Percentiles rank a stretch among this genome's conserved stretches.
Conservation (phyloP, 2,329 filamentous ascomycete genomes). For the Magnaporthales sp. region DNA sequence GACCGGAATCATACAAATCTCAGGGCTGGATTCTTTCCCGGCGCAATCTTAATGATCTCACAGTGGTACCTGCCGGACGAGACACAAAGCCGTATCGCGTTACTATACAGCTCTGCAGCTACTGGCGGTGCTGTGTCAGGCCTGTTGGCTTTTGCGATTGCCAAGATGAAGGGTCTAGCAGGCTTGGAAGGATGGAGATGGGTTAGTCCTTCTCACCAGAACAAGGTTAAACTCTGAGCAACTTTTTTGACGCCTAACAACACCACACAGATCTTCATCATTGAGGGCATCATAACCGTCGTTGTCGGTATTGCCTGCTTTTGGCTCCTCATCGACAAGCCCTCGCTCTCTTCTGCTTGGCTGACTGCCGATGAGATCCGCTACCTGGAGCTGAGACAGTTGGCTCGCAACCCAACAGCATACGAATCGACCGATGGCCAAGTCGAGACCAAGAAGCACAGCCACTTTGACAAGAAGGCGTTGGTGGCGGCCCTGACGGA, state of each 20-base stretch:
- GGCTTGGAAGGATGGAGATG: slow-evolving; percentile 13
- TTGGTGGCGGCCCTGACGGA: slow-evolving; percentile 31
- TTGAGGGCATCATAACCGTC: slow-evolving; percentile 38
- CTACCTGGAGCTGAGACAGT: slow-evolving; percentile 27
- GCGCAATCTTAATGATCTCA: slow-evolving; percentile 18
- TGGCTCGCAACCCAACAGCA: slow-evolving; percentile 16
- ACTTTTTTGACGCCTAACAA: slow-evolving; percentile 20
- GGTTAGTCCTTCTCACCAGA: slow-evolving; percentile 38
- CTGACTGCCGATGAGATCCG: slow-evolving; percentile 29
- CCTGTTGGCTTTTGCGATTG: slow-evolving; percentile 7
- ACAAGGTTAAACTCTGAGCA: slow-evolving; percentile 30
- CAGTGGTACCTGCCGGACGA: slow-evolving; percentile 22
- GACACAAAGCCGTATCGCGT: slow-evolving; percentile 10
- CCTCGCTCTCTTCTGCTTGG: slow-evolving; percentile 24
- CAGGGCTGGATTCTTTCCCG: slow-evolving; percentile 21
- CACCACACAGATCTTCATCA: slow-evolving; percentile 48
- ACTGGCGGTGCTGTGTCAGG: slow-evolving; percentile 8
- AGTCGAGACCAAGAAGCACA: slow-evolving; percentile 2
- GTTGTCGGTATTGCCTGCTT: slow-evolving; percentile 28
- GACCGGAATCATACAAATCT: slow-evolving; percentile 22
- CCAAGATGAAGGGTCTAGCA: slow-evolving; percentile 4
- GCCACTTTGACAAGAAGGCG: slow-evolving; percentile 21
- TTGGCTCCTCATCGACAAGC: slow-evolving; percentile 36
- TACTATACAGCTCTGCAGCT: slow-evolving; percentile 8
- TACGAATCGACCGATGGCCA: neutral